phyloP scores from a whole-genome alignment of 192 early-diverging fungal species.

The Umbelopsis sp. region DNA sequence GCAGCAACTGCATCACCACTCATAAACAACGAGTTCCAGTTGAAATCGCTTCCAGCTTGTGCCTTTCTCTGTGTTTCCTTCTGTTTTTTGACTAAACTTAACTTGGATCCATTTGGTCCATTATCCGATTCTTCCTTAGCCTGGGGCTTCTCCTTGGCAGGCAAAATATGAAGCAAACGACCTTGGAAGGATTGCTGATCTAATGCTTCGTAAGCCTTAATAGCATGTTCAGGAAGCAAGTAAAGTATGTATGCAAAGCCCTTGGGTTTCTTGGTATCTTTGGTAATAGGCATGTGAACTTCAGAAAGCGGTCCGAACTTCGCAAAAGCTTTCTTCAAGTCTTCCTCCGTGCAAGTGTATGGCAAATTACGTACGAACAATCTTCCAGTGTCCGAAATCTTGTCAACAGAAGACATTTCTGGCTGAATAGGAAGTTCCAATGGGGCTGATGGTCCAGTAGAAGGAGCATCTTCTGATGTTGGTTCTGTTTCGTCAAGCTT shows the following conservation, averaged over 20 bases:
- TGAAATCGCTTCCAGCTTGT: constrained; percentile 79
- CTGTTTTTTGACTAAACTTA: constrained; percentile 78
- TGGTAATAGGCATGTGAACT: constrained; percentile 92
- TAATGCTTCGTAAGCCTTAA: constrained; percentile 81
- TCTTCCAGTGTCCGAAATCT: constrained; percentile 93
- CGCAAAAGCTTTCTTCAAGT: constrained; percentile 80
- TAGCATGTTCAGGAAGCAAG: constrained; percentile 90
- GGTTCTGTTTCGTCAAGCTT: constrained; percentile 26
- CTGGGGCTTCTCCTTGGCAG: constrained; percentile 84
- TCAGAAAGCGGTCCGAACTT: constrained; percentile 91
- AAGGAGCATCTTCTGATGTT: not conserved
- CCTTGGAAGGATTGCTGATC: constrained; percentile 92
- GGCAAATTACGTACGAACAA: constrained; percentile 94
- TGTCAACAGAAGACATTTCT: constrained; percentile 50
- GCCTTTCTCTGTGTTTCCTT: constrained; percentile 80
- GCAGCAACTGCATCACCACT: constrained; percentile 93
- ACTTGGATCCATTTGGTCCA: constrained; percentile 52
- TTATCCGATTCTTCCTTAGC: constrained; percentile 54
- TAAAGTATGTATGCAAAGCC: constrained; percentile 92
- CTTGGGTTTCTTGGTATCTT: constrained; percentile 90
- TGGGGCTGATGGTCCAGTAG: not conserved
- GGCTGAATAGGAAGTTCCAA: constrained; percentile 45
- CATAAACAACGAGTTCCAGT: constrained; percentile 98
- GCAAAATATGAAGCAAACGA: constrained; percentile 84
- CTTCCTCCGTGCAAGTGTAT: constrained; percentile 87